Conservation (phyloP, 1,284 basidiomycete genomes). For the Fomitiporia mediterranea region DNA sequence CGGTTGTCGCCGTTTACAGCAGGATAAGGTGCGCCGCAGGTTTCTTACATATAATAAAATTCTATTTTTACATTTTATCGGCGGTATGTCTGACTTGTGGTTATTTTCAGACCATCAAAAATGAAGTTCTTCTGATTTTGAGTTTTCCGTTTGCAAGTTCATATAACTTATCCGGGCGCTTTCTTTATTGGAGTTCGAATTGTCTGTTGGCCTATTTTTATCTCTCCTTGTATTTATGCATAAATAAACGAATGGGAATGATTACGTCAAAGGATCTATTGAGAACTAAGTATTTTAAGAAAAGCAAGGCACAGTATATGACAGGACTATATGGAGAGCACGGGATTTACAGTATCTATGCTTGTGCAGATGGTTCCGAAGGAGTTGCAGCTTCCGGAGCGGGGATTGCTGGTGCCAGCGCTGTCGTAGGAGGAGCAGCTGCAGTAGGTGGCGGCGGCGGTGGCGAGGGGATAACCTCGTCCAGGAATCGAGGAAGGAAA, state of each 20-base stretch:
- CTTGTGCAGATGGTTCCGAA: conserved; percentile 5
- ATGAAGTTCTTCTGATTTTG: conserved; percentile 44
- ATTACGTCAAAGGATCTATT: conserved; percentile 1
- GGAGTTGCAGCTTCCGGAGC: neutral
- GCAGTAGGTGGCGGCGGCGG: conserved; percentile 22
- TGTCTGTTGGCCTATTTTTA: no score
- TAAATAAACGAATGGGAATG: neutral
- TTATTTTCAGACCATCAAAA: conserved; percentile 39
- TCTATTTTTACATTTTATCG: conserved; percentile 9
- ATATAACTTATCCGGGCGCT: conserved; percentile 1
- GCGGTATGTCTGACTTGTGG: neutral
- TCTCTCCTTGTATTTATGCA: neutral
- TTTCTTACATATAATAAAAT: neutral
- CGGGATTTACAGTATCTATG: conserved; percentile 2
- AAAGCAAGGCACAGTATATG: neutral
- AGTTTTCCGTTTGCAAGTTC: neutral
- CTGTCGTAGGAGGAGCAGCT: neutral
- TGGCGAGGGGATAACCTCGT: conserved; percentile 57
- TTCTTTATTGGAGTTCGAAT: no score
- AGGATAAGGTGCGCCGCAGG: conserved; percentile 43
- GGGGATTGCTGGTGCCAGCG: neutral
- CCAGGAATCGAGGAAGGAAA: conserved; percentile 86
- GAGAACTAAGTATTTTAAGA: neutral
- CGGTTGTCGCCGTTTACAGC: conserved; percentile 36
- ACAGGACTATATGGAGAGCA: neutral